Evolutionary conservation across 2,329 filamentous ascomycete species (phyloP), one percentile per base, ranked within the genome.

Genomic region (Didymella glomerata): DNA sequence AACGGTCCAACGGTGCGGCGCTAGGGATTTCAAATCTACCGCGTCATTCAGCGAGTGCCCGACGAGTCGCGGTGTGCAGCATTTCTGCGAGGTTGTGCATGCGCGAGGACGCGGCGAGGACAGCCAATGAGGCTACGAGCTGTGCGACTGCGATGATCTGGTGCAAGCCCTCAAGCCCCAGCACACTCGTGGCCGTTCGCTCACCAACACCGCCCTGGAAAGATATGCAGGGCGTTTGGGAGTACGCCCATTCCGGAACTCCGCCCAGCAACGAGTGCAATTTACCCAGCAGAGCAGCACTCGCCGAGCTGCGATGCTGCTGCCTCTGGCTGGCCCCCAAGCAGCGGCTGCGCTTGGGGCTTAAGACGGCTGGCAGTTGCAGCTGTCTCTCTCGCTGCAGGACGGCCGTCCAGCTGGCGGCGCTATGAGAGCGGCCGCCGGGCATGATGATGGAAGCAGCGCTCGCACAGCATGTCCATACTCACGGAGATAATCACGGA

Each of bases 41-140:
- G 47, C 48, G 57, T 59, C 55, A 61, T 55, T 51, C 53, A 54
- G 34, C 50, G 56, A 54, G 56, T 49, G 50, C 44, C 56, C 53
- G 65, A 65, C 56, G 56, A 64, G 63, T 68, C 62, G 65, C 68
- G 65, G 66, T 64, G 65, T 67, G 61, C 61, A 57, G 52, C 57
- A 42, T 52, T 36, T 36, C 63, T 54, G 56, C 54, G 60, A 68
- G 59, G 63, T 69, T 65, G 65, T 60, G 61, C 68, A 67, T 62
- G 67, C 67, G 63, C 63, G 63, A 65, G 61, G 60, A 64, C 49
- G 57, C 62, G 57, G 58, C 56, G 63, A 25, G 48, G 42, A 30
- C 22, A 18, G 48, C 59, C 59, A 62, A 62, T 58, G 46, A 48
- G 32, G 13, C 30, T 20, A 44, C 42, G 4, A 30, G 32, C 14